phyloP scores from a whole-genome alignment of 2,329 filamentous ascomycete genomes.

The Akanthomyces muscarius region DNA sequence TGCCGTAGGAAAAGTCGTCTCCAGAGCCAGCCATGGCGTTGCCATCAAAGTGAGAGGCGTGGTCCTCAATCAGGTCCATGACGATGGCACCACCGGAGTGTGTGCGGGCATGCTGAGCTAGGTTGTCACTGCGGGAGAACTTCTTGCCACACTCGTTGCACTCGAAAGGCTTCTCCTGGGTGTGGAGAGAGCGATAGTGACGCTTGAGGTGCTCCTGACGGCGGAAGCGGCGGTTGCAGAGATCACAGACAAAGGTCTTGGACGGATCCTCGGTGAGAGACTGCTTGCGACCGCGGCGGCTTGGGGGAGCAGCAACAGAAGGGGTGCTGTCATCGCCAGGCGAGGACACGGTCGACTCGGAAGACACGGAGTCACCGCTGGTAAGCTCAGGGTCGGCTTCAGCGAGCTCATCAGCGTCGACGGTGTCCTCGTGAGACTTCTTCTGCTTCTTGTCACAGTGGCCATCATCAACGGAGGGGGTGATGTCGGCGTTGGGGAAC shows the following conservation, averaged over 20 bases:
- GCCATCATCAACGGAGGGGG: conserved; percentile 38
- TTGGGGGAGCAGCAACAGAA: conserved; percentile 56
- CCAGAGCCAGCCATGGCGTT: conserved; percentile 42
- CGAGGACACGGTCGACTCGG: conserved; percentile 37
- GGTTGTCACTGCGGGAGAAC: conserved; percentile 96
- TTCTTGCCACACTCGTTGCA: conserved; percentile 98
- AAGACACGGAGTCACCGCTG: conserved; percentile 34
- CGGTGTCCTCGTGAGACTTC: conserved; percentile 47
- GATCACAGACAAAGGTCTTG: conserved; percentile 95
- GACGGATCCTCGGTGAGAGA: conserved; percentile 95
- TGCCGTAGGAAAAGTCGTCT: conserved; percentile 67
- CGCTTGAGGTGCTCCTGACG: conserved; percentile 98
- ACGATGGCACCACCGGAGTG: conserved; percentile 87
- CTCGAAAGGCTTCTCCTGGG: conserved; percentile 96
- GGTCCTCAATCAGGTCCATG: conserved; percentile 79
- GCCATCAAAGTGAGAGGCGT: conserved; percentile 47
- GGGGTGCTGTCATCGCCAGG: conserved; percentile 42
- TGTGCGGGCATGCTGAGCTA: conserved; percentile 91
- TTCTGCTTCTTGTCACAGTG: conserved; percentile 57
- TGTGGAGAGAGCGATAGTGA: conserved; percentile 97
- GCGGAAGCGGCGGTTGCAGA: conserved; percentile 95
- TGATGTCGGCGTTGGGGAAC: conserved; percentile 56
- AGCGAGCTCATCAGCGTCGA: conserved; percentile 31
- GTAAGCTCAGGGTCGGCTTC: conserved; percentile 34
- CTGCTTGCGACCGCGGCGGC: conserved; percentile 95